Evolutionary conservation across 768 basidiomycete species (phyloP).

Genomic region (Inosperma sp.): DNA sequence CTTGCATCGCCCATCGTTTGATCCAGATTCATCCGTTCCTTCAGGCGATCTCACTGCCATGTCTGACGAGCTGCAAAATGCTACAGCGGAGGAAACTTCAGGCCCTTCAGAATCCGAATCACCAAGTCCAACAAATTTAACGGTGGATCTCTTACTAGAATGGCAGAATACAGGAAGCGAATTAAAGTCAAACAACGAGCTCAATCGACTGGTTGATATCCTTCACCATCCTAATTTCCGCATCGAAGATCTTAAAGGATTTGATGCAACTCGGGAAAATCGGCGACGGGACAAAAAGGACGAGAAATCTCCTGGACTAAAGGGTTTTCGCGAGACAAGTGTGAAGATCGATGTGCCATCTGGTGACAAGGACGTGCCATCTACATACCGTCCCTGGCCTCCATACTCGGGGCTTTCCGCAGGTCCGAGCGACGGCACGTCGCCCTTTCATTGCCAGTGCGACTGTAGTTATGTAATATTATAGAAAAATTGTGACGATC

Average conservation of each 20-base stretch:
- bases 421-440: too few relatives aligned
- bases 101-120: background rate
- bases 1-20: constrained; percentile 18
- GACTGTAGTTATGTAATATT: too few relatives aligned
- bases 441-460: too few relatives aligned
- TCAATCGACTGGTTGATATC: background rate
- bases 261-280: constrained; percentile 10
- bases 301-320: background rate
- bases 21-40: constrained; percentile 20
- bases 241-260: constrained; percentile 11
- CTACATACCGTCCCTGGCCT: too few relatives aligned
- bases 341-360: too few relatives aligned
- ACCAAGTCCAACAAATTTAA: constrained; percentile 8
- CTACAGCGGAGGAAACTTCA: constrained; percentile 6
- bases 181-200: background rate
- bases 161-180: constrained; percentile 18
- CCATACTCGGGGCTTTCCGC: too few relatives aligned
- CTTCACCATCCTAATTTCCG: constrained; percentile 20
- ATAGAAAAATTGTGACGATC: too few relatives aligned
- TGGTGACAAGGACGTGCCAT: too few relatives aligned
- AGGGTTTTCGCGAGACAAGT: background rate
- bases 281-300: constrained; percentile 1
- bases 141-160: constrained; percentile 18
- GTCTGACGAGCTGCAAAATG: background rate
- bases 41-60: constrained; percentile 13